phyloP scores from a whole-genome alignment of 2,329 filamentous ascomycete species.

The Aspergillus proliferans region DNA sequence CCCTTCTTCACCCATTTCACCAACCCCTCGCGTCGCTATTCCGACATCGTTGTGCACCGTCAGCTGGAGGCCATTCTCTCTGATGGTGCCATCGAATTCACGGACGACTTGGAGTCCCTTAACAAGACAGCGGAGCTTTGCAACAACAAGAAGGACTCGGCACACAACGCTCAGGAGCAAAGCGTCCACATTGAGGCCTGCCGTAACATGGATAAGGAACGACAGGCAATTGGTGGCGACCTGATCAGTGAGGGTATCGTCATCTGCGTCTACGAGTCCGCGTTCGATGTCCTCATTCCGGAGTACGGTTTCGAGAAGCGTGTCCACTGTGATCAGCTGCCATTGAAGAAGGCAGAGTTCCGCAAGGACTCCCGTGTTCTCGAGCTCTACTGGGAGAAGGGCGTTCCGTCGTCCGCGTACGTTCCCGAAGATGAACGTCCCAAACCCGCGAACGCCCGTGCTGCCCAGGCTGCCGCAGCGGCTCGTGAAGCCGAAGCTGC shows the following conservation, averaged over 20 bases:
- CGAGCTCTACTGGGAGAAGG: slow-evolving; percentile 99
- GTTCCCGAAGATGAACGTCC: slow-evolving; percentile 95
- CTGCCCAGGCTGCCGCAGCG: slow-evolving; percentile 67
- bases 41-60: slow-evolving; percentile 90
- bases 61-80: slow-evolving; percentile 85
- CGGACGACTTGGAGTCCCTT: slow-evolving; percentile 78
- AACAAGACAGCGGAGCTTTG: slow-evolving; percentile 90
- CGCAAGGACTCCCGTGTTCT: slow-evolving; percentile 91
- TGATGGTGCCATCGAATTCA: slow-evolving; percentile 74
- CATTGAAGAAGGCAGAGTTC: slow-evolving; percentile 97
- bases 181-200: slow-evolving; percentile 98
- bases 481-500: slow-evolving; percentile 76
- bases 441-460: slow-evolving; percentile 70
- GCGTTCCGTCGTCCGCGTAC: slow-evolving; percentile 89
- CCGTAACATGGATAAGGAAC: slow-evolving; percentile 88
- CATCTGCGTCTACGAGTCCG: slow-evolving; percentile 94
- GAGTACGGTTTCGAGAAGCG: slow-evolving; percentile 99
- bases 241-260: slow-evolving; percentile 94
- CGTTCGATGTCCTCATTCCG: slow-evolving; percentile 95
- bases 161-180: slow-evolving; percentile 95
- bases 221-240: slow-evolving; percentile 79
- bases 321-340: slow-evolving; percentile 96
- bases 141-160: slow-evolving; percentile 99
- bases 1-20: slow-evolving; percentile 97
- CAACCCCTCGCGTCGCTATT: slow-evolving; percentile 87